Evolutionary conservation across 176 grass and related monocot species (phyloP), one percentile per base, ranked within the genome.

Genomic region (Secale cereale): DNA sequence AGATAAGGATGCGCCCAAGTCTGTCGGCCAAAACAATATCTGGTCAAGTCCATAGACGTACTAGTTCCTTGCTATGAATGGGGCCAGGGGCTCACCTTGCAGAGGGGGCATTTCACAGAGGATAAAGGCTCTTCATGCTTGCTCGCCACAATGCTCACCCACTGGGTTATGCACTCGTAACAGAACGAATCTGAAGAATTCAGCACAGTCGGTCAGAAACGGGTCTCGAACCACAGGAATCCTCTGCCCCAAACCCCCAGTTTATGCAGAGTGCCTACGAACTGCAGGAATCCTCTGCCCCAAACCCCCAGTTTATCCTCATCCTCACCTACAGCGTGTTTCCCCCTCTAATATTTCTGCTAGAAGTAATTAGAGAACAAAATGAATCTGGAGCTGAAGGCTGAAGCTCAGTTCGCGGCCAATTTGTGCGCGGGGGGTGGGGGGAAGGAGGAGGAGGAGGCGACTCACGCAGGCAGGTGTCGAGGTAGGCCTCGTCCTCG

Each of bases 161-260:
- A 95, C 15, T 90, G 85, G 25, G 29, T 59, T 64, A 95, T 88
- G 40, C 93, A 95, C 20, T 76, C 82, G 72, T 86, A 92, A 71
- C 93, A 92, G 78, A 92, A 95, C 0, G 88, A 82, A 88, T 95
- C 93, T 95, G 88, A 75, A 79, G 23, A 85, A 83, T 56, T 65
- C 17, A 76, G 35, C 17, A 70, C 60, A 1, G 4, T 59, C 7
- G 32, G 20, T 76, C 69, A 79, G 70, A 50, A 59, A 80, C 0
- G 50, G 19, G 50, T 82, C 64, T 65, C 79, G 8, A 82, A 45
- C 6, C 35, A 28, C 13, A 64, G 16, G 11, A 60, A 81, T 16
- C 13, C 11, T 13, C 30, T 29, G 30, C 5, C 70, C 40, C 70
- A 4, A 74, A 46, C 70, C 16, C 35, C 1, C 59, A 26, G 23